A percentile compares a stretch with the other conserved stretches of the same genome.
phyloP scores from a whole-genome alignment of 352 stramenopile species.

The Chrysophaeum taylorii region DNA sequence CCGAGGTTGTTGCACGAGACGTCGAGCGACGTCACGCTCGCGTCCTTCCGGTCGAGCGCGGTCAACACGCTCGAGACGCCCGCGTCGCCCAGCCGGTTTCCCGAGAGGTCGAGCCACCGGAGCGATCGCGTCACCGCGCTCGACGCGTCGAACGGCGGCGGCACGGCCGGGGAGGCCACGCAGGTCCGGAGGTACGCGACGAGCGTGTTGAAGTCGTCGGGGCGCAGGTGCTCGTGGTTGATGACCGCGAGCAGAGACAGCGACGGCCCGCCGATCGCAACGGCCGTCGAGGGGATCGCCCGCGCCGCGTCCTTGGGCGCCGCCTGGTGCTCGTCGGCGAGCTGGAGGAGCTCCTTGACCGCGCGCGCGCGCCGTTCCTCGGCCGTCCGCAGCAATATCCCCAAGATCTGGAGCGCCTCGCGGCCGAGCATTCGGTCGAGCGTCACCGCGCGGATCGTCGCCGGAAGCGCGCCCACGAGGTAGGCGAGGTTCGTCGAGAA shows the following conservation, averaged over 20 bases:
- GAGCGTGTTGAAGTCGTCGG: background rate
- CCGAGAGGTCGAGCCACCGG: constrained; percentile 37
- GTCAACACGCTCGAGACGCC: constrained; percentile 32
- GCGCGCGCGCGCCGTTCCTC: background rate
- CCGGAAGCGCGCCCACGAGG: background rate
- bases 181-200: background rate
- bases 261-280: background rate
- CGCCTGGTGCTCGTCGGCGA: background rate
- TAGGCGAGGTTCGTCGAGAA: constrained; percentile 1
- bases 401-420: constrained; percentile 6
- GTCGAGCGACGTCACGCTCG: constrained; percentile 8
- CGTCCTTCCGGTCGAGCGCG: constrained; percentile 35
- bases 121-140: background rate
- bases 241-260: background rate
- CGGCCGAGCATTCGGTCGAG: background rate
- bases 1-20: constrained; percentile 17
- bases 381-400: constrained; percentile 3
- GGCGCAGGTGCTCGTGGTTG: constrained; percentile 3
- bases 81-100: constrained; percentile 45
- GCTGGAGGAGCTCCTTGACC: background rate
- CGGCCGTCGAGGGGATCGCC: background rate
- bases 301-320: background rate
- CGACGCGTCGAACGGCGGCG: too few relatives aligned
- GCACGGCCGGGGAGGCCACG: background rate
- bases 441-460: background rate